A percentile compares a stretch with the other conserved stretches of the same genome.
Evolutionary conservation across 2,329 filamentous ascomycete species (phyloP).

Genomic region (Penicillium sp.): DNA sequence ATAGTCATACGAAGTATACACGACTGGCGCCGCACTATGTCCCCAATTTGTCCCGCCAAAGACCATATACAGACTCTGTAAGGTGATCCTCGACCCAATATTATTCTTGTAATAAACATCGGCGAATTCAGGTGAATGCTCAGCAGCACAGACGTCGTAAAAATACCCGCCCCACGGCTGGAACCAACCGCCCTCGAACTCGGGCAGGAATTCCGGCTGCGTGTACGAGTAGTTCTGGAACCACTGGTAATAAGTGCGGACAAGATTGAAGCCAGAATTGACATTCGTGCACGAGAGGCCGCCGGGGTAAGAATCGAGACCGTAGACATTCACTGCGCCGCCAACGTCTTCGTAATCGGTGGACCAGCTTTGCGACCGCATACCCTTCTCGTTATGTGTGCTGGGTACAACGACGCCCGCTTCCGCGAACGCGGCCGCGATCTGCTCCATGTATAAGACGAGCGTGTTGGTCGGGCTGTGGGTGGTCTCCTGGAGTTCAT

Average conservation of each 20-base stretch:
- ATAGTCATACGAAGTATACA: slow-evolving; percentile 54
- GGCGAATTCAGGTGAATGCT: slow-evolving; percentile 53
- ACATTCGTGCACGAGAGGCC: slow-evolving; percentile 56
- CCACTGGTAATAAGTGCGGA: slow-evolving; percentile 61
- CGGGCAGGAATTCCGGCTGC: slow-evolving; percentile 58
- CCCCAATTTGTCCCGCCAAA: slow-evolving; percentile 63
- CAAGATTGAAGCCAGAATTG: slow-evolving; percentile 53
- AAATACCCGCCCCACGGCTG: slow-evolving; percentile 58
- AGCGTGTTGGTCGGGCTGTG: slow-evolving; percentile 51
- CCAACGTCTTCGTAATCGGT: slow-evolving; percentile 60
- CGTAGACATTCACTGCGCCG: slow-evolving; percentile 54
- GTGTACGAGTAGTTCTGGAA: slow-evolving; percentile 60
- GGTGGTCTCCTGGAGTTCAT: slow-evolving; percentile 54
- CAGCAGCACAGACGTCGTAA: slow-evolving; percentile 55
- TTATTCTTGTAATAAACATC: slow-evolving; percentile 63
- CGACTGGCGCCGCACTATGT: slow-evolving; percentile 54
- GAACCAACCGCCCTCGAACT: slow-evolving; percentile 60
- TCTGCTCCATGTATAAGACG: slow-evolving; percentile 58
- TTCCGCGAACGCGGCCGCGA: slow-evolving; percentile 51
- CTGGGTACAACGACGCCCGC: slow-evolving; percentile 56
- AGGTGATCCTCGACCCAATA: slow-evolving; percentile 54
- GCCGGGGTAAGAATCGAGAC: slow-evolving; percentile 39
- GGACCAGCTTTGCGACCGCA: slow-evolving; percentile 56
- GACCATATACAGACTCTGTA: slow-evolving; percentile 57
- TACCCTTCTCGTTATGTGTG: slow-evolving; percentile 57